A percentile compares a stretch with the other conserved stretches of the same genome.
Conservation (phyloP, 2,329 filamentous ascomycete species). For the Sporothrix brunneoviolacea region DNA sequence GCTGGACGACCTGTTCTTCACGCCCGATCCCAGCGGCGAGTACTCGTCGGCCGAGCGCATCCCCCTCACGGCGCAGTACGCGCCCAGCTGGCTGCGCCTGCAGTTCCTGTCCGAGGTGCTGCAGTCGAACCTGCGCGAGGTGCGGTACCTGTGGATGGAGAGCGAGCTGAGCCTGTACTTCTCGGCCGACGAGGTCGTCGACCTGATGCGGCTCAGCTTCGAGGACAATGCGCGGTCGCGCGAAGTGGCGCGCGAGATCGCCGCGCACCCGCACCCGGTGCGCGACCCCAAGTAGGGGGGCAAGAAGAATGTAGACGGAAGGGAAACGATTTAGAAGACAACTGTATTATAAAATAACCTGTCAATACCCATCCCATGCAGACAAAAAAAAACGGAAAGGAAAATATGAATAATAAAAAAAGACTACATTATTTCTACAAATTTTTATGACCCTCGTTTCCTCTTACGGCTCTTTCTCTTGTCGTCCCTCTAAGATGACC, state of each 20-base stretch:
- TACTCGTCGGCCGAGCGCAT: slow-evolving; percentile 32
- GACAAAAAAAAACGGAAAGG: background rate
- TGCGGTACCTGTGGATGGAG: slow-evolving; percentile 58
- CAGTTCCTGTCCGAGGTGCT: slow-evolving; percentile 59
- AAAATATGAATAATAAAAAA: background rate
- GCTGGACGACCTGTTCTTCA: slow-evolving; percentile 53
- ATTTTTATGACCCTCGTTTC: too few species aligned
- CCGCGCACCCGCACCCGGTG: slow-evolving; percentile 41
- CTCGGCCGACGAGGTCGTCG: slow-evolving; percentile 52
- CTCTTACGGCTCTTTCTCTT: too few species aligned
- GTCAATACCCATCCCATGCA: background rate
- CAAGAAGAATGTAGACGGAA: too few species aligned
- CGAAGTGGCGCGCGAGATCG: slow-evolving; percentile 53
- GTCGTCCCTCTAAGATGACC: background rate
- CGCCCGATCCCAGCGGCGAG: slow-evolving; percentile 5
- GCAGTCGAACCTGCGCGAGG: slow-evolving; percentile 59
- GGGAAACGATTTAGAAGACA: too few species aligned
- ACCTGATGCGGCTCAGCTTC: slow-evolving; percentile 57
- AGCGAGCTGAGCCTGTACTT: slow-evolving; percentile 61
- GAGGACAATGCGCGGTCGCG: slow-evolving; percentile 55
- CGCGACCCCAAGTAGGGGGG: too few species aligned
- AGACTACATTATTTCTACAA: background rate
- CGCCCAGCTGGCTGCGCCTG: slow-evolving; percentile 54
- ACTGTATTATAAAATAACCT: too few species aligned
- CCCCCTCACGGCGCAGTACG: slow-evolving; percentile 54